phyloP scores from a whole-genome alignment of 768 basidiomycete species.

The Lactarius quietus region DNA sequence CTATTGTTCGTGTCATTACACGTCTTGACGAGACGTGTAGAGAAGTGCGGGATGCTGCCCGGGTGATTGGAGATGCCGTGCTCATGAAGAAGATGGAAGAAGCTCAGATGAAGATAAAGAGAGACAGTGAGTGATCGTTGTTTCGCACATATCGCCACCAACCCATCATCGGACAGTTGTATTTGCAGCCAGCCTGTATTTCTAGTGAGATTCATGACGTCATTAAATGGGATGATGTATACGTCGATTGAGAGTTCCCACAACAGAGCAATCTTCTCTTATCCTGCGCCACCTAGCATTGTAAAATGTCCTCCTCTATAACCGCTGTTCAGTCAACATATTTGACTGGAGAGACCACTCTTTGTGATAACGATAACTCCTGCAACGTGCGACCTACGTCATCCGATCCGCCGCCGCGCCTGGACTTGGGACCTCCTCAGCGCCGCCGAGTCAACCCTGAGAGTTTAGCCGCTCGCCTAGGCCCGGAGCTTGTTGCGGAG shows the following conservation, averaged over 20 bases:
- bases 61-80: slow-evolving; percentile 94
- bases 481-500: slow-evolving; percentile 63
- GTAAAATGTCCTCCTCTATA: slow-evolving; percentile 11
- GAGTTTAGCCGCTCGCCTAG: slow-evolving; percentile 61
- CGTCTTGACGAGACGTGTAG: slow-evolving; percentile 95
- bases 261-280: background rate
- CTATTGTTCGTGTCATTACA: slow-evolving; percentile 94
- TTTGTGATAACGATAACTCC: slow-evolving; percentile 5
- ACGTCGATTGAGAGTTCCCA: background rate
- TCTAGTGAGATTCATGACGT: slow-evolving; percentile 41
- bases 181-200: slow-evolving; percentile 85
- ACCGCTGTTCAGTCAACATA: slow-evolving; percentile 7
- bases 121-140: slow-evolving; percentile 74
- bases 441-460: slow-evolving; percentile 61
- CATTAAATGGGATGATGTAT: background rate
- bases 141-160: background rate
- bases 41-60: slow-evolving; percentile 94
- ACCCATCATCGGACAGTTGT: slow-evolving; percentile 49
- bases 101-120: slow-evolving; percentile 86
- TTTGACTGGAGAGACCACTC: slow-evolving; percentile 10
- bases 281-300: slow-evolving; percentile 15
- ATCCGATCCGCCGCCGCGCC: slow-evolving; percentile 1
- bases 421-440: slow-evolving; percentile 29
- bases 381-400: slow-evolving; percentile 4
- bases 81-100: slow-evolving; percentile 99